Percentiles rank a stretch among this genome's conserved stretches.
These are phyloP conservation scores for Phalaenopsis aphrodite DNA, from an alignment of 106 monocot genomes.

Conservation along the genomic window DNA sequence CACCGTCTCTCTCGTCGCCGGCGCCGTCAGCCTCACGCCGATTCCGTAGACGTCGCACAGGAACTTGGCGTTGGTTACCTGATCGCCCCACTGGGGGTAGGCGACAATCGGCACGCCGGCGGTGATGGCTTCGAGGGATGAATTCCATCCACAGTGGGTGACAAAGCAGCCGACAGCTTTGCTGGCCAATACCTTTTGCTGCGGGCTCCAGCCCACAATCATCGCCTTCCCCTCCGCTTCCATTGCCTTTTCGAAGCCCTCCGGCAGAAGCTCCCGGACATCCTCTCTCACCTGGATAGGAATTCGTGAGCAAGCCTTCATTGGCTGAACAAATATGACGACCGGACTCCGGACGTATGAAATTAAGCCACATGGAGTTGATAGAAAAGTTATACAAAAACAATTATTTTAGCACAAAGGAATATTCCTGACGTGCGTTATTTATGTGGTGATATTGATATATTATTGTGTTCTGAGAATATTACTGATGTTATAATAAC, in stretches of 20 bases:
- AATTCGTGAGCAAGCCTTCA: too few species aligned
- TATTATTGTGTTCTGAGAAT: too few species aligned
- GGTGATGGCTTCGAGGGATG: constrained; percentile 47
- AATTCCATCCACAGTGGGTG: constrained; percentile 81
- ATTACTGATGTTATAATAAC: too few species aligned
- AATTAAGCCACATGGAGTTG: too few species aligned
- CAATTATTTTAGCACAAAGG: too few species aligned
- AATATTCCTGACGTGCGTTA: too few species aligned
- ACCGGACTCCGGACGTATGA: too few species aligned
- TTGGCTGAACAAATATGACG: not conserved
- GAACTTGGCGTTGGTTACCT: constrained; percentile 47
- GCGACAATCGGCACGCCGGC: constrained; percentile 53
- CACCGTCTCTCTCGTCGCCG: constrained; percentile 22
- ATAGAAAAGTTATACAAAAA: too few species aligned
- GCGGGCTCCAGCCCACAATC: constrained; percentile 63
- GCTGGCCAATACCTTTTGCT: constrained; percentile 46
- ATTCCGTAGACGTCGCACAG: constrained; percentile 38
- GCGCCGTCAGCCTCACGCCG: constrained; percentile 25
- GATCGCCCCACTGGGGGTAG: constrained; percentile 57
- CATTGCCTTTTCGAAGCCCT: constrained; percentile 35
- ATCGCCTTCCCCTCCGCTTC: constrained; percentile 22
- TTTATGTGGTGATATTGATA: too few species aligned
- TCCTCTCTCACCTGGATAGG: constrained; percentile 18
- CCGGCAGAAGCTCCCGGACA: constrained; percentile 23
- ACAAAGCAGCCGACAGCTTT: constrained; percentile 40